These are phyloP conservation scores for Eutrema japonicum DNA, from an alignment of 345 rosid genomes.

Conservation along the genomic window DNA sequence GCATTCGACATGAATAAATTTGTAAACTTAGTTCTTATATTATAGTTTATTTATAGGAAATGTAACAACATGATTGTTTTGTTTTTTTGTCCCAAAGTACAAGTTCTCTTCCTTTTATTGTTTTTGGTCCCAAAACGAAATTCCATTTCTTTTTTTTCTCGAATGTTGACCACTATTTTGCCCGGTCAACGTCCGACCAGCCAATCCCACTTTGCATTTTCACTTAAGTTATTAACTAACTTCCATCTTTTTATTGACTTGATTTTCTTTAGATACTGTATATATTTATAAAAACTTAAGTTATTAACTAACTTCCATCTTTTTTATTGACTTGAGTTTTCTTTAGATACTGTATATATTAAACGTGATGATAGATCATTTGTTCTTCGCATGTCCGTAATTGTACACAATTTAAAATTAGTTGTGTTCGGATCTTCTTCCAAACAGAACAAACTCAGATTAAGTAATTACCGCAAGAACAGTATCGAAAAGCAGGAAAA, in stretches of 20 bases:
- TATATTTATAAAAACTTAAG: too few species aligned
- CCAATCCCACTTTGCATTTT: constrained; percentile 22
- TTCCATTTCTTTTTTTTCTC: not conserved
- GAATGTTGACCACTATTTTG: constrained; percentile 37
- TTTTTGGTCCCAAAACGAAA: constrained; percentile 24
- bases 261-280: not conserved
- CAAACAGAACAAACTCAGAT: too few species aligned
- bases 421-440: too few species aligned
- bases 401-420: too few species aligned
- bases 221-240: not conserved
- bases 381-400: too few species aligned
- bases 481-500: too few species aligned
- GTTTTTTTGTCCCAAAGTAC: constrained; percentile 1
- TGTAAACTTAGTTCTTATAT: not conserved
- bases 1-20: not conserved
- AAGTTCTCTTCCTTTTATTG: constrained; percentile 18
- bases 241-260: constrained; percentile 2
- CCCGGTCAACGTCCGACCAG: constrained; percentile 41
- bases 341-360: too few species aligned
- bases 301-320: too few species aligned
- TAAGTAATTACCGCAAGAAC: too few species aligned
- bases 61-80: not conserved
- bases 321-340: too few species aligned
- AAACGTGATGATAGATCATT: too few species aligned
- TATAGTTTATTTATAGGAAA: not conserved